Evolutionary conservation across 371 early-diverging fungal genomes (phyloP), one percentile per base, ranked within the genome.

Genomic region (Rhizopus microsporus): DNA sequence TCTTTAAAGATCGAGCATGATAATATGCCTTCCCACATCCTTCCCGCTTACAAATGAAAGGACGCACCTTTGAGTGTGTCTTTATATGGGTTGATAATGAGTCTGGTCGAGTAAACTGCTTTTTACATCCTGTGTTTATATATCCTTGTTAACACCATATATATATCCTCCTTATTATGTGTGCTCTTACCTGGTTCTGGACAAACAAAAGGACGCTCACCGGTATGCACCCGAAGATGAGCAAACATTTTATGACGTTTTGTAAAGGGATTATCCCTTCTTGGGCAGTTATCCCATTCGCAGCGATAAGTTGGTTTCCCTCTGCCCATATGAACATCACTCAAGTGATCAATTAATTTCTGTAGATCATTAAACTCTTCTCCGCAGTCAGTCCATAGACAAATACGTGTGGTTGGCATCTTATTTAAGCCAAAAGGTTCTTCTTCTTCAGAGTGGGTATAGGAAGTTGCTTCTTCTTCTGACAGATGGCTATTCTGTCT

Each of bases 241-340:
- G 91, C 90, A 46, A 81, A 84, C 79, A 92, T 88, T 68, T 91
- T 91, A 71, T 94, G 94, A 4, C 94, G 77, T 65, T 94, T 92
- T n/a, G 88, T 80, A 67, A 94, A 94, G 12, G 93, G 90, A 60
- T 83, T 80, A 54, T 75, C 74, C 54, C 69, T 70, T 35, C 94
- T 84, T 35, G 79, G 77, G 69, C 94, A 94, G 17, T 81, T 86
- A 54, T 80, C 72, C 94, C 94, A 94, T 58, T 81, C 76, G 67
- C 94, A 94, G 16, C 72, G 68, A 64, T 94, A 94, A 15, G 80
- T 81, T 38, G 88, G 74, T 74, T 67, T 67, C 29, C 67, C 67
- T 39, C 62, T 53, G 10, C 67, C 67, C 17, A 62, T 62, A 38
- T 67, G 67, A 2, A 54, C 8, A 47, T 58, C 59, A n/a, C 56